phyloP scores from a whole-genome alignment of 306 rosid species.

The Psophocarpus tetragonolobus region DNA sequence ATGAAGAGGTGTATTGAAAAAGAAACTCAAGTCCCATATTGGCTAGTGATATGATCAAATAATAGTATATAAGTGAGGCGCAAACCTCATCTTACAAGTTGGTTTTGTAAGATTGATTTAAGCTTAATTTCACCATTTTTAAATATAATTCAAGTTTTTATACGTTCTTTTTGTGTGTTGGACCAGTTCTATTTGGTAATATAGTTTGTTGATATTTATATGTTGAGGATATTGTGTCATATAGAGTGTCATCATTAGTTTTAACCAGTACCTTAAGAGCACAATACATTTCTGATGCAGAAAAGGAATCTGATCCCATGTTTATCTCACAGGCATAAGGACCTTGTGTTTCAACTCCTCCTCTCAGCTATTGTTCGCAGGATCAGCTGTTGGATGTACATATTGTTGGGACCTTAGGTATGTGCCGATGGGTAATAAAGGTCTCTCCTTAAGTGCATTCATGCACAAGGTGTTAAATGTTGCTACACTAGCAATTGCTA shows the following conservation, averaged over 20 bases:
- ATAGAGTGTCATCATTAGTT: background rate
- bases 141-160: background rate
- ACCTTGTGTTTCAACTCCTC: conserved; percentile 61
- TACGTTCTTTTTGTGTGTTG: background rate
- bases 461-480: background rate
- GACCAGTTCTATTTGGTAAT: background rate
- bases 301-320: conserved; percentile 21
- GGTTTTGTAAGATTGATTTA: no score
- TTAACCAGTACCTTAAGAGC: background rate
- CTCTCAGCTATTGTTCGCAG: conserved; percentile 71
- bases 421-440: conserved; percentile 28
- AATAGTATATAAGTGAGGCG: no score
- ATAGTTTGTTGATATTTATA: background rate
- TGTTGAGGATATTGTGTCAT: background rate
- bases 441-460: conserved; percentile 1
- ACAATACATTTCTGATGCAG: conserved; percentile 4
- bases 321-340: conserved; percentile 57
- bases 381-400: conserved; percentile 67
- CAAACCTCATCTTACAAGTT: no score
- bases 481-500: background rate
- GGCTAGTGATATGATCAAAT: no score
- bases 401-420: conserved; percentile 87
- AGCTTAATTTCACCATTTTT: no score
- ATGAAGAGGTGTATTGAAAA: no score
- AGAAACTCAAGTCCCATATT: no score